Conservation (phyloP, 2,329 filamentous ascomycete species). For the Aspergillus latus region DNA sequence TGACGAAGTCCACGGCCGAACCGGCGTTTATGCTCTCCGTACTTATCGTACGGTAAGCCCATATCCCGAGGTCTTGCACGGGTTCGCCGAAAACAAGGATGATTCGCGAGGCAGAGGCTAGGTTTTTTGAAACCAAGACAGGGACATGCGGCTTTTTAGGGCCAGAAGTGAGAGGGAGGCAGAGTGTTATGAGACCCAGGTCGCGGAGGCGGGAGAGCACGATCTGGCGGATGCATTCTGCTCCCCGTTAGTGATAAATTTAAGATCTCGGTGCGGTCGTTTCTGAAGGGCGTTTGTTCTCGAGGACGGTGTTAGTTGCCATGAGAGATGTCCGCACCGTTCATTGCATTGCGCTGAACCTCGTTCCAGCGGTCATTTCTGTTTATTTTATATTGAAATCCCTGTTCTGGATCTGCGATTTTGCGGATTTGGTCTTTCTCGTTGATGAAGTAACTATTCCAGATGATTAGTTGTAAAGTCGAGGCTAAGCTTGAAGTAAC, state of each 20-base stretch:
- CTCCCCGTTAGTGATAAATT: background rate
- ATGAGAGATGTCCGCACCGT: slow-evolving; percentile 47
- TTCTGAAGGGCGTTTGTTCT: background rate
- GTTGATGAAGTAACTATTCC: slow-evolving; percentile 74
- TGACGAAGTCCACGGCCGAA: slow-evolving; percentile 66
- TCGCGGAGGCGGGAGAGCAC: slow-evolving; percentile 62
- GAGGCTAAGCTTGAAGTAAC: slow-evolving; percentile 17
- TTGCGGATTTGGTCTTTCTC: slow-evolving; percentile 71
- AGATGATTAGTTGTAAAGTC: background rate
- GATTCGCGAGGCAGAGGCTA: slow-evolving; percentile 61
- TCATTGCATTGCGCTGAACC: slow-evolving; percentile 70
- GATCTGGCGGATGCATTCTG: slow-evolving; percentile 58
- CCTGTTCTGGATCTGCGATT: slow-evolving; percentile 64
- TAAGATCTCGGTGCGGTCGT: background rate
- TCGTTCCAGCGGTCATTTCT: slow-evolving; percentile 76
- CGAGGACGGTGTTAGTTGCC: too few species aligned
- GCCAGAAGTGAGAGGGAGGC: slow-evolving; percentile 59
- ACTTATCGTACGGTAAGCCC: slow-evolving; percentile 68
- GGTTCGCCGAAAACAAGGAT: slow-evolving; percentile 74
- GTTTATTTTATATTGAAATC: slow-evolving; percentile 73
- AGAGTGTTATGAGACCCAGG: slow-evolving; percentile 60
- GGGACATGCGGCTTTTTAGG: slow-evolving; percentile 60
- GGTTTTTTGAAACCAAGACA: slow-evolving; percentile 63
- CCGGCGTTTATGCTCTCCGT: slow-evolving; percentile 67
- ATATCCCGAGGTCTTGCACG: slow-evolving; percentile 69